These are phyloP conservation scores for Marasmius tenuissimus DNA, from an alignment of 1,284 basidiomycete genomes.

Conservation along the genomic window DNA sequence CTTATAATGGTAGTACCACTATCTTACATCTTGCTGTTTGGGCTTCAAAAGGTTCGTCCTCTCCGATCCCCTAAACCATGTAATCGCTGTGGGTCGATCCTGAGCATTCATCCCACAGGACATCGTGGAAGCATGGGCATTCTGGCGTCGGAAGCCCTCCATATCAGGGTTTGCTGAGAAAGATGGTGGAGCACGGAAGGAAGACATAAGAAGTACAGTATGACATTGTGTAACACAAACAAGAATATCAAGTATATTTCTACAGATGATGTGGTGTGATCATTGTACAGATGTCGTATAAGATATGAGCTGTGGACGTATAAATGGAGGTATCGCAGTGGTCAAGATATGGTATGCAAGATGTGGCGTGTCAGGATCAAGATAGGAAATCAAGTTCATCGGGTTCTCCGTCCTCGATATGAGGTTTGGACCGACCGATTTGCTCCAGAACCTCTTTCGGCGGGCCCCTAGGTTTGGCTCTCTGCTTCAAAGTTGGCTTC, in stretches of 20 bases:
- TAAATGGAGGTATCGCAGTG: neutral
- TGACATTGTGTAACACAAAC: neutral
- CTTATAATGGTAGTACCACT: neutral
- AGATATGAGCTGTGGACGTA: neutral
- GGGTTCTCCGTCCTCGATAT: neutral
- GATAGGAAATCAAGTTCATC: neutral
- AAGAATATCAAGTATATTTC: neutral
- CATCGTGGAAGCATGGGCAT: neutral
- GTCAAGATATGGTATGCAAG: neutral
- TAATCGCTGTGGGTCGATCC: neutral
- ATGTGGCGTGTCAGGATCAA: neutral
- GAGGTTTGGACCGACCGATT: neutral
- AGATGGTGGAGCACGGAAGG: neutral
- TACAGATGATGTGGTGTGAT: neutral
- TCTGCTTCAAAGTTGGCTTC: neutral
- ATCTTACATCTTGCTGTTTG: neutral
- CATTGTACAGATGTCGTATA: neutral
- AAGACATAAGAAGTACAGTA: neutral
- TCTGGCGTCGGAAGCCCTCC: neutral
- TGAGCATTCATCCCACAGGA: neutral
- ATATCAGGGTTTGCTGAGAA: neutral
- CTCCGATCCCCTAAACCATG: neutral
- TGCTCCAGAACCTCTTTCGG: neutral
- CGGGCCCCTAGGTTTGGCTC: neutral
- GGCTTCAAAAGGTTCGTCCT: neutral